These are phyloP conservation scores for Dendrothele bispora DNA, from an alignment of 768 basidiomycete genomes.

Conservation along the genomic window DNA sequence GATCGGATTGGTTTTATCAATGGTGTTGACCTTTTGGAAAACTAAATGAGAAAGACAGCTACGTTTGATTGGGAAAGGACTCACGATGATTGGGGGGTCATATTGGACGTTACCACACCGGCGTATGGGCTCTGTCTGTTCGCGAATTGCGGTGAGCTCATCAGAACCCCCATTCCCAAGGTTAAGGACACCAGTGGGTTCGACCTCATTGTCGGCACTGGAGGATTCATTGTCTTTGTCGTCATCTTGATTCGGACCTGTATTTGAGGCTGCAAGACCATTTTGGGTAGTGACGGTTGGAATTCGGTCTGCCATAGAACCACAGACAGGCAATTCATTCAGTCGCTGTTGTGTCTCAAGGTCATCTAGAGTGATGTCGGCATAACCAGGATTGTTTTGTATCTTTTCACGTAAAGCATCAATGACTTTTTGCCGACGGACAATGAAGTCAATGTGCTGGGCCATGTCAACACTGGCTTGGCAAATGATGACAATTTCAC, in stretches of 20 bases:
- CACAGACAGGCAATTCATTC: slow-evolving; percentile 8
- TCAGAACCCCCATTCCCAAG: no score
- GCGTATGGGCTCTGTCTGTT: not conserved
- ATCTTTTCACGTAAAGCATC: slow-evolving; percentile 12
- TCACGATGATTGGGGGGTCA: not conserved
- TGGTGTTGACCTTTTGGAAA: not conserved
- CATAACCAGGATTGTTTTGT: slow-evolving; percentile 8
- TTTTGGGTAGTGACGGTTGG: slow-evolving; percentile 4
- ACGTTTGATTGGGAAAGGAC: not conserved
- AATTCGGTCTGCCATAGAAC: slow-evolving; percentile 8
- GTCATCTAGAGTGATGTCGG: slow-evolving; percentile 2
- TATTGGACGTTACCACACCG: slow-evolving; percentile 1
- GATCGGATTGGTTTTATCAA: slow-evolving; percentile 3
- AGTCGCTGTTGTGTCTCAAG: not conserved
- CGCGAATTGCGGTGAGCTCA: not conserved
- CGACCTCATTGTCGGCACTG: slow-evolving; percentile 2
- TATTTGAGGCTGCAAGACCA: not conserved
- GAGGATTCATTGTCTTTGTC: not conserved
- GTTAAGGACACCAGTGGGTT: slow-evolving; percentile 6
- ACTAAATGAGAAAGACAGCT: not conserved
- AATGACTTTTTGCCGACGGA: slow-evolving; percentile 7
- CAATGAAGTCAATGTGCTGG: no score
- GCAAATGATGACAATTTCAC: slow-evolving; percentile 16
- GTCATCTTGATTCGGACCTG: not conserved
- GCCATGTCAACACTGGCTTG: slow-evolving; percentile 10